These are phyloP conservation scores for Colletotrichum neosansevieriae DNA, from an alignment of 2,329 filamentous ascomycete genomes.

Conservation along the genomic window DNA sequence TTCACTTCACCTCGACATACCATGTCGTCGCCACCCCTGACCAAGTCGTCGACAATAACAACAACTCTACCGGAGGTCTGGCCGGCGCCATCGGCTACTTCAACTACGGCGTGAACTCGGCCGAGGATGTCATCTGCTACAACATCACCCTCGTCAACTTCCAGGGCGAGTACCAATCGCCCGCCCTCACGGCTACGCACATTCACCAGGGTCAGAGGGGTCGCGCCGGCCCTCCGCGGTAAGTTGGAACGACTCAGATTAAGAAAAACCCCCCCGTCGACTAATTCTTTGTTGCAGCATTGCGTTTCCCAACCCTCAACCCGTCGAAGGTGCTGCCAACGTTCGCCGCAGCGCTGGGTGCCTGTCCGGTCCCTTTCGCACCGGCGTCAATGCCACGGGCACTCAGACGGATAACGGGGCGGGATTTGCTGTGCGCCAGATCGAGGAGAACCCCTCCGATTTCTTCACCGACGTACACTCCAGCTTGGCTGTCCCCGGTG, in stretches of 20 bases:
- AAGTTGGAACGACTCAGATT: conserved; percentile 29
- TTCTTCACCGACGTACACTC: conserved; percentile 69
- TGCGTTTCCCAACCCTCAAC: conserved; percentile 61
- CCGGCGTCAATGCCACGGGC: conserved; percentile 47
- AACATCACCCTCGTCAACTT: conserved; percentile 65
- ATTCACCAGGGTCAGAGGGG: conserved; percentile 63
- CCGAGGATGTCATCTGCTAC: conserved; percentile 57
- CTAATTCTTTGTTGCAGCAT: conserved; percentile 45
- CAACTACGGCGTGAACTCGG: conserved; percentile 65
- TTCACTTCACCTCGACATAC: conserved; percentile 62
- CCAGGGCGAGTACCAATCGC: conserved; percentile 62
- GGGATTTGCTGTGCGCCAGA: conserved; percentile 62
- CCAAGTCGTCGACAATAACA: conserved; percentile 60
- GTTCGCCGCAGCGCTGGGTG: conserved; percentile 56
- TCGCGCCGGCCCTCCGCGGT: conserved; percentile 61
- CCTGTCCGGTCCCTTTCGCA: conserved; percentile 51
- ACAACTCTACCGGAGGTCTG: conserved; percentile 54
- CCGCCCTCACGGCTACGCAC: conserved; percentile 65
- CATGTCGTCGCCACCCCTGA: conserved; percentile 60
- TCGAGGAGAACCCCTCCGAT: conserved; percentile 60
- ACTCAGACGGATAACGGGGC: conserved; percentile 48
- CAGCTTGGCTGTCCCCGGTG: conserved; percentile 60
- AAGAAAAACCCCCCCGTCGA: no score
- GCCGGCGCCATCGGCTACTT: conserved; percentile 60
- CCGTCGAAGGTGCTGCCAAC: conserved; percentile 47